Conservation (phyloP, 2,329 filamentous ascomycete genomes). For the Aureobasidium vineae region DNA sequence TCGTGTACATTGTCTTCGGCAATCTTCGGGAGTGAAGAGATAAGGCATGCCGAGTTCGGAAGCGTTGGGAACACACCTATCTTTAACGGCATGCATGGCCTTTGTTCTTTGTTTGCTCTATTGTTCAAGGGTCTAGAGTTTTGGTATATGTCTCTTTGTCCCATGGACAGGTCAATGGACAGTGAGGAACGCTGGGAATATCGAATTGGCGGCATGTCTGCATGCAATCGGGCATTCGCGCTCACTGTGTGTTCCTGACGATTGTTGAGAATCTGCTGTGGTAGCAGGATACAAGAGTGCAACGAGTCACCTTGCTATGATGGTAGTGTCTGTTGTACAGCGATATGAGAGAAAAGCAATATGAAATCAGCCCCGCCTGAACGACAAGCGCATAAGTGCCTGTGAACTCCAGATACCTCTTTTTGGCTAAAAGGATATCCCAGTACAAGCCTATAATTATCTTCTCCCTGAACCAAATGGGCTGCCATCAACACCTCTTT, state of each 20-base stretch:
- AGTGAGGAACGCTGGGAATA: too few relatives aligned
- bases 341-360: background rate
- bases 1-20: background rate
- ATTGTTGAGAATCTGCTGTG: background rate
- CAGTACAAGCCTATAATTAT: background rate
- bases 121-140: background rate
- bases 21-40: background rate
- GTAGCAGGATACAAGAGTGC: background rate
- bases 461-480: background rate
- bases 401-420: background rate
- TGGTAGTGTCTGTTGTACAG: background rate
- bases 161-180: background rate
- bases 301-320: background rate
- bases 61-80: background rate
- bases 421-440: background rate
- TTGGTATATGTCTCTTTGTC: background rate
- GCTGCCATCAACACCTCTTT: background rate
- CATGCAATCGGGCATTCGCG: background rate
- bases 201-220: too few relatives aligned
- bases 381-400: background rate
- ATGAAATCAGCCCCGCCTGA: background rate
- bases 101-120: background rate
- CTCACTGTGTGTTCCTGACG: background rate
- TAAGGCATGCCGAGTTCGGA: background rate
- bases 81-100: background rate